Base-by-base conservation (phyloP, 2,329 filamentous ascomycete genomes). In the Colletotrichum godetiae region DNA sequence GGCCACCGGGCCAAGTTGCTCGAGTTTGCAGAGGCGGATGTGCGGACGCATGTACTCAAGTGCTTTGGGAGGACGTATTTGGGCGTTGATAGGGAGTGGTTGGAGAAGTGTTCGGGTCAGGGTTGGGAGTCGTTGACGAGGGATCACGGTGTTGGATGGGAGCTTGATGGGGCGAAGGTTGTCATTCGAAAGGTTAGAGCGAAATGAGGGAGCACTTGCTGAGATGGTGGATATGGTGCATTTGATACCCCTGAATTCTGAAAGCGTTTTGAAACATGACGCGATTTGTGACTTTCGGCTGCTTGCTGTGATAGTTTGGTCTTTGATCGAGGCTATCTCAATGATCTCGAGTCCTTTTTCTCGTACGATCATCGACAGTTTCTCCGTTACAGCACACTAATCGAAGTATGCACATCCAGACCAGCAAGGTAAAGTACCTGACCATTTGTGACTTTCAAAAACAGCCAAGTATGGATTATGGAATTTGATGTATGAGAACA, bases 31-130 rank as follows among this genome's bases (percentile, higher is more conserved):
- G 93, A 94, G 77, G 89, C 91, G 29, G 87, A 89, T n/a, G 88
- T 98, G 79, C 88, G 93, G 76, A 86, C 90, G 76, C 93, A 95
- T 82, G 91, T 94, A 42, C 85, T 98, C 77, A 97, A 98, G 85
- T 97, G 95, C 80, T 89, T 98, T 67, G 95, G 95, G 0, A 90
- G 92, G 78, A 89, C 92, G 5, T 99, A 99, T 81, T 84, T 98
- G 76, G 90, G 85, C 24, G 92, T 95, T 10, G 93, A 95, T 66
- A 82, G 89, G 72, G 80, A 80, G 4, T 94, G 92, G 81, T 83
- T 98, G 63, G 94, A 97, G 83, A 88, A 87, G 79, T 88, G 90
- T 70, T 88, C 93, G 5, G 91, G 91, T 60, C 86, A 89, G 76
- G 86, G 83, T n/a, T 99, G 96, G 95, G 86, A 90, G 12, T 90